Evolutionary conservation across 2,329 filamentous ascomycete genomes (phyloP).

Genomic region (Neophaeococcomyces mojaviensis): DNA sequence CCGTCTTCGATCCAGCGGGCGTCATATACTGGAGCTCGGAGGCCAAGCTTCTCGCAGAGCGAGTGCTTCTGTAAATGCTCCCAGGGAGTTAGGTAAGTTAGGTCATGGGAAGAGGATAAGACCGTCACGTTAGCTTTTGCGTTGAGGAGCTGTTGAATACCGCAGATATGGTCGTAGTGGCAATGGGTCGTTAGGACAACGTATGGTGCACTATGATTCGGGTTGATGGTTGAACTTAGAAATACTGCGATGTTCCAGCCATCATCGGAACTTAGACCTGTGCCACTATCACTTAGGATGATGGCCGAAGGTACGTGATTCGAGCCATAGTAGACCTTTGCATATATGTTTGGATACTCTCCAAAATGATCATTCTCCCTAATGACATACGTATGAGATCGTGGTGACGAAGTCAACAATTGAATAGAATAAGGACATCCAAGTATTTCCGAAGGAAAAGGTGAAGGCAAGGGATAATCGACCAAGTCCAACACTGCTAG

Average conservation of each 20-base stretch:
- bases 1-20: constrained; percentile 17
- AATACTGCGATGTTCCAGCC: constrained; percentile 18
- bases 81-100: constrained; percentile 17
- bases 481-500: too few relatives aligned
- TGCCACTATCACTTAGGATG: constrained; percentile 20
- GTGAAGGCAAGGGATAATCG: neutral
- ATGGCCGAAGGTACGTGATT: constrained; percentile 10
- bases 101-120: constrained; percentile 15
- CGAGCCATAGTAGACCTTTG: constrained; percentile 13
- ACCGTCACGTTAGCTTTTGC: constrained; percentile 10
- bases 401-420: neutral
- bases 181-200: constrained; percentile 19
- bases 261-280: constrained; percentile 12
- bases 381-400: constrained; percentile 15
- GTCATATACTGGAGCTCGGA: constrained; percentile 16
- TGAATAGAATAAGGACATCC: constrained; percentile 7
- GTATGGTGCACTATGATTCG: constrained; percentile 15
- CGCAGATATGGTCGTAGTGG: constrained; percentile 29
- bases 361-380: constrained; percentile 18
- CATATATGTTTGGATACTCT: constrained; percentile 22
- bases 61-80: constrained; percentile 18
- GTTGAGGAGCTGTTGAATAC: constrained; percentile 18
- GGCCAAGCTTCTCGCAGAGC: constrained; percentile 12
- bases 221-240: constrained; percentile 18
- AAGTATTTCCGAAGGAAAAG: neutral